These are phyloP conservation scores for Pistacia vera DNA, from an alignment of 345 rosid genomes.

Conservation along the genomic window DNA sequence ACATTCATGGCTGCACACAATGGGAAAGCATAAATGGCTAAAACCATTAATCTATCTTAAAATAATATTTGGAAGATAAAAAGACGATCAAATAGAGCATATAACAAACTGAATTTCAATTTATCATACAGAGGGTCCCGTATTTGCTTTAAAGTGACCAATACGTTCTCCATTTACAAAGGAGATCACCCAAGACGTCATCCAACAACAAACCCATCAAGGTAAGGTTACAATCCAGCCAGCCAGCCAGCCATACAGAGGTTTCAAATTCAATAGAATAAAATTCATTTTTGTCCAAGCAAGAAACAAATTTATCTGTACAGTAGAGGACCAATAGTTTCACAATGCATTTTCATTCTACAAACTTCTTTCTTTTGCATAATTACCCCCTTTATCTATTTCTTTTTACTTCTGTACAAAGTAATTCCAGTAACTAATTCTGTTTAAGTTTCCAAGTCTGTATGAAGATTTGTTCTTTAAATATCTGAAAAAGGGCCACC, in stretches of 20 bases:
- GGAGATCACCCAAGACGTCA: not conserved
- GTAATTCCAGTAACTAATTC: constrained; percentile 30
- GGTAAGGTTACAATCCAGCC: not conserved
- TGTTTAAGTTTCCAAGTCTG: constrained; percentile 26
- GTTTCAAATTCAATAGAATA: constrained; percentile 2
- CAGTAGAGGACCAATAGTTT: constrained; percentile 27
- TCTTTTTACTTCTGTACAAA: constrained; percentile 38
- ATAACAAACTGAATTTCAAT: constrained; percentile 2
- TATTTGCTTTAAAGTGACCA: not conserved
- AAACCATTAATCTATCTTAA: not conserved
- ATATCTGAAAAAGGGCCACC: constrained; percentile 15
- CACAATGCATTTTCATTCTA: constrained; percentile 25
- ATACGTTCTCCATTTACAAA: not conserved
- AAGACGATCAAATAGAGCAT: too few species aligned
- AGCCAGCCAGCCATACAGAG: constrained; percentile 9
- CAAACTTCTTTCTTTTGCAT: constrained; percentile 14
- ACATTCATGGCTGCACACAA: not conserved
- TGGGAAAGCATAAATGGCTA: not conserved
- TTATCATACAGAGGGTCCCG: not conserved
- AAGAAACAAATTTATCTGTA: constrained; percentile 40
- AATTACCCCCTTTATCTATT: constrained; percentile 21
- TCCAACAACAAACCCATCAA: not conserved
- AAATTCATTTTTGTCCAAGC: constrained; percentile 29
- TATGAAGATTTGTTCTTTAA: constrained; percentile 26
- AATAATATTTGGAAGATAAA: too few species aligned